phyloP scores from a whole-genome alignment of 257 asterid genomes.

The Ajuga chamaepitys region DNA sequence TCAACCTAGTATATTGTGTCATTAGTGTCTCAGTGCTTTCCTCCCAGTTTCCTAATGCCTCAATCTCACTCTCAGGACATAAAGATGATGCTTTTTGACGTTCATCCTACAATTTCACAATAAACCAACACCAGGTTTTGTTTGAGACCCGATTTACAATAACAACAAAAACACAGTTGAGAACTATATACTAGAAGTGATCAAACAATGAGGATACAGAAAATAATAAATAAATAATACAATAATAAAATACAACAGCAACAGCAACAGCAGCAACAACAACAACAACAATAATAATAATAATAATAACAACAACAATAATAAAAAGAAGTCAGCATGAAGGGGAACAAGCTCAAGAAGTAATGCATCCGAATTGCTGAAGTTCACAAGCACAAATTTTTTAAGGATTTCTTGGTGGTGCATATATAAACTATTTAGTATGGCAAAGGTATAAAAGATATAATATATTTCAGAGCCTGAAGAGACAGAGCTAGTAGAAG shows the following conservation, averaged over 20 bases:
- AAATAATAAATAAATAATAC: too few species aligned
- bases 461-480: too few species aligned
- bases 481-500: too few species aligned
- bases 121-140: constrained; percentile 12
- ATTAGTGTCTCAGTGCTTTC: constrained; percentile 68
- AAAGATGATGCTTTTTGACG: constrained; percentile 66
- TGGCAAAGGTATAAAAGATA: too few species aligned
- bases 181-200: not conserved
- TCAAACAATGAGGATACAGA: not conserved
- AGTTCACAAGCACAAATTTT: too few species aligned
- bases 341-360: not conserved
- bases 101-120: constrained; percentile 47
- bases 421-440: too few species aligned
- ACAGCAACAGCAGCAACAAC: too few species aligned
- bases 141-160: constrained; percentile 9
- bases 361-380: too few species aligned
- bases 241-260: too few species aligned
- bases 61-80: constrained; percentile 74
- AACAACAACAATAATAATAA: too few species aligned
- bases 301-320: too few species aligned
- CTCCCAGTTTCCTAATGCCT: constrained; percentile 51
- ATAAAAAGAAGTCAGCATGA: not conserved
- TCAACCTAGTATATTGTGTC: constrained; percentile 48
- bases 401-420: too few species aligned
- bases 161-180: constrained; percentile 5